Base-by-base conservation (phyloP, 768 basidiomycete species). In the Lactarius sp. region DNA sequence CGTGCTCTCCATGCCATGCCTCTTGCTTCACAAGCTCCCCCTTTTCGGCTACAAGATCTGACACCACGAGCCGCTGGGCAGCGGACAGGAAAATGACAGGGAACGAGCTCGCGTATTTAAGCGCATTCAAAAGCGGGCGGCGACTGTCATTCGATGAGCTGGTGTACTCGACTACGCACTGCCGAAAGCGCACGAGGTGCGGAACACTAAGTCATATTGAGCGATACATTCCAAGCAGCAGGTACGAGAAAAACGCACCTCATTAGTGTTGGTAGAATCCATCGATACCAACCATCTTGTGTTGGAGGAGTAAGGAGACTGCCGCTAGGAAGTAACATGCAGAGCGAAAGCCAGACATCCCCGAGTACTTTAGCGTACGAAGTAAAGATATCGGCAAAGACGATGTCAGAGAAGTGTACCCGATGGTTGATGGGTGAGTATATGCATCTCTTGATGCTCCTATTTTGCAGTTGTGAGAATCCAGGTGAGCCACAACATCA, bases 361-460 rank as follows among this genome's bases (percentile, higher is more conserved):
- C 96, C 96, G 20, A 98, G 78, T 46, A 99, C 94, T 77, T 97
- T 98, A 41, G 97, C 95, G 71, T 92, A 96, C 2, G 95, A 98
- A 2, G 97, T 99, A 70, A 95, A 83, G 65, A 98, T 85, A 79
- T 98, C 97, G 63, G 96, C 95, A 62, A 96, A 85, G 50, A 98
- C 83, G 27, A 99, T 85, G 73, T 99, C 97, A 34, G 86, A 85
- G 75, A 99, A 99, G 73, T 87, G 85, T 46, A 94, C 80, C 5
- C 87, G 83, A 47, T 79, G 78, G 57, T 79, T 78, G 46, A 78
- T 70, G 1, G 84, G 76, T n/a, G 88, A 82, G 56, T 86, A 81
- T 27, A 94, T 69, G 71, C 93, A 97, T 66, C 96, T 81, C 51
- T 81, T 78, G 50, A 93, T 71, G 13, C 89, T 76, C 69, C 95